Evolutionary conservation across 2,329 filamentous ascomycete species (phyloP).

Genomic region (Ascocoryne sarcoides): DNA sequence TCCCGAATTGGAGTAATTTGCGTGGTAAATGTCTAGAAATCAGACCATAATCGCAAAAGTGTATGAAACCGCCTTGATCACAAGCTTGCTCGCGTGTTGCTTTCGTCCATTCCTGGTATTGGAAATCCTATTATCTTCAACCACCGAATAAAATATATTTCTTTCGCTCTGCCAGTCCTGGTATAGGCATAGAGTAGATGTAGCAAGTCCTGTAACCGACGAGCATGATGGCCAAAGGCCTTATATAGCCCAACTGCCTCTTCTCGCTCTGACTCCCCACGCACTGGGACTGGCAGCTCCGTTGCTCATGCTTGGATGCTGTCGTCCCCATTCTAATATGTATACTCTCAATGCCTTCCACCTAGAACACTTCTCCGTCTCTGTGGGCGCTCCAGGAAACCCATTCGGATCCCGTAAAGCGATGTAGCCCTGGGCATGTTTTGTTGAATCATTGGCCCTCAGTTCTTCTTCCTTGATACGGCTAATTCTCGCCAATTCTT

Average conservation of each 20-base stretch:
- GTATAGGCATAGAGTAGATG: too few relatives aligned
- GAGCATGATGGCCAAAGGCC: too few relatives aligned
- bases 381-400: conserved; percentile 25
- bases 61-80: too few relatives aligned
- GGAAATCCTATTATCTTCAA: too few relatives aligned
- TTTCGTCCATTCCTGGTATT: too few relatives aligned
- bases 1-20: too few relatives aligned
- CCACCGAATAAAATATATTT: too few relatives aligned
- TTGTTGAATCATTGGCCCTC: conserved; percentile 57
- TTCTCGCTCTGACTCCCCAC: conserved; percentile 59
- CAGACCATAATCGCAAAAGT: too few relatives aligned
- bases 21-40: too few relatives aligned
- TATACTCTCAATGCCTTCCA: conserved; percentile 82
- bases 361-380: conserved; percentile 47
- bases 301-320: conserved; percentile 65
- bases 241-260: conserved; percentile 66
- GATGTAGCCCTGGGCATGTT: conserved; percentile 66
- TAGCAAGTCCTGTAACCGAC: too few relatives aligned
- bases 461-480: conserved; percentile 61
- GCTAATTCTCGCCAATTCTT: conserved; percentile 76
- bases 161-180: too few relatives aligned
- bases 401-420: conserved; percentile 29
- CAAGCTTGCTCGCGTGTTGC: too few relatives aligned
- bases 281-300: conserved; percentile 44
- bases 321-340: conserved; percentile 80